Evolutionary conservation across 345 rosid species (phyloP).

Genomic region (Aegle marmelos): DNA sequence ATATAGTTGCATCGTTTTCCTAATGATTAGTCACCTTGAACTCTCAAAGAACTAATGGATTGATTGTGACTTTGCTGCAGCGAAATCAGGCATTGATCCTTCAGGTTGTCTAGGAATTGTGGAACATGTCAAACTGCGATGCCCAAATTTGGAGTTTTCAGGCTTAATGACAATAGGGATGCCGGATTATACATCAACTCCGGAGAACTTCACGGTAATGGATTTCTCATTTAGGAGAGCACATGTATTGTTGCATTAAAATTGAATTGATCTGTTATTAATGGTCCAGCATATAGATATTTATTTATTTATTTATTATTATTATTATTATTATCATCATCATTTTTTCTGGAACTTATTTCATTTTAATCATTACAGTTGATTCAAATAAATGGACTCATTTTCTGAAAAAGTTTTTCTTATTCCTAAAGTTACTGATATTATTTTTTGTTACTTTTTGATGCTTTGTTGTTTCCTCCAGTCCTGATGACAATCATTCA

Average conservation of each 20-base stretch:
- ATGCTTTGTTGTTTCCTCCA: background rate
- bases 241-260: background rate
- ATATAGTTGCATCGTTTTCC: background rate
- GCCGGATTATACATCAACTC: constrained; percentile 87
- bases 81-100: constrained; percentile 86
- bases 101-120: constrained; percentile 67
- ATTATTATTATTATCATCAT: background rate
- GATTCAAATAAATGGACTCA: background rate
- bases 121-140: constrained; percentile 54
- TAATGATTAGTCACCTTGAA: too few species aligned
- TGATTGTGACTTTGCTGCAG: constrained; percentile 42
- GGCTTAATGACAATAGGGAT: constrained; percentile 96
- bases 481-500: background rate
- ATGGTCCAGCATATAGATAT: background rate
- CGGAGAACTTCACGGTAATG: constrained; percentile 79
- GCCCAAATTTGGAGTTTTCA: constrained; percentile 73
- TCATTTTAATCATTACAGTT: background rate
- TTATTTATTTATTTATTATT: too few species aligned
- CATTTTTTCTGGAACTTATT: background rate
- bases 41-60: background rate
- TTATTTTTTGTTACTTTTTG: background rate
- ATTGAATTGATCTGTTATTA: background rate
- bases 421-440: background rate
- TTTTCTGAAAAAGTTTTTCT: background rate
- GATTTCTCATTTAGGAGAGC: background rate